Evolutionary conservation across 192 early-diverging fungal species (phyloP), one percentile per base, ranked within the genome.

Genomic region (Gamsiella multidivaricata): DNA sequence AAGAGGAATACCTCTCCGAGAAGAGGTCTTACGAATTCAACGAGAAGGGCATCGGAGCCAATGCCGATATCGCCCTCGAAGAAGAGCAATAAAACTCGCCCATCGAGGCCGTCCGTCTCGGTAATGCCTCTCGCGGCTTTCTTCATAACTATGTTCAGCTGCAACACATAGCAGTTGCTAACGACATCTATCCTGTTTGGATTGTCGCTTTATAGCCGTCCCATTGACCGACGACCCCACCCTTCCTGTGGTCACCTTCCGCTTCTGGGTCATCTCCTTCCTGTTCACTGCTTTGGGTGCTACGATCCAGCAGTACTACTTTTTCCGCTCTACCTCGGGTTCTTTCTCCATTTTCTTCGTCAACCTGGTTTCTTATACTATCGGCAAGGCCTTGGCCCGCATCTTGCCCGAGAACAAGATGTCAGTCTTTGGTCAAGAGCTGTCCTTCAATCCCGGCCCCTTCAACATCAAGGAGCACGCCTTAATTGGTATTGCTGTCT

Each of bases 381-480:
- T 79, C 8, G 80, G 82, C 6, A 54, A 52, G 31, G 45, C 26
- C 23, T 71, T 82, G 65, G 81, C 64, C 5, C 46, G 52, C 0
- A 12, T n/a, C 34, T 33, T 72, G 2, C 70, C 70, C 4, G 43
- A 18, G 6, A 46, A 11, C 46, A 36, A 45, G 26, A 0, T 58
- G 55, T 37, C 42, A 3, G 0, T 72, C 43, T 56, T 51, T n/a
- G 53, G 61, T 0, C 22, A 64, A 10, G 20, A 10, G 1, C 14
- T 72, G 36, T 64, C 70, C 4, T 45, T 72, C 25, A 72, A 72
- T 54, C 61, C 70, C 0, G 70, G 81, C 5, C 81, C 74, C 10
- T 92, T 92, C 69, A 86, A 85, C 41, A 78, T 90, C 60, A 92
- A 92, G 46, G 91, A 92, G 65, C 91, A 90, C 33, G 87, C 84